Evolutionary conservation across 108 stramenopile genomes (phyloP).

Genomic region (Skeletonema menzelii): DNA sequence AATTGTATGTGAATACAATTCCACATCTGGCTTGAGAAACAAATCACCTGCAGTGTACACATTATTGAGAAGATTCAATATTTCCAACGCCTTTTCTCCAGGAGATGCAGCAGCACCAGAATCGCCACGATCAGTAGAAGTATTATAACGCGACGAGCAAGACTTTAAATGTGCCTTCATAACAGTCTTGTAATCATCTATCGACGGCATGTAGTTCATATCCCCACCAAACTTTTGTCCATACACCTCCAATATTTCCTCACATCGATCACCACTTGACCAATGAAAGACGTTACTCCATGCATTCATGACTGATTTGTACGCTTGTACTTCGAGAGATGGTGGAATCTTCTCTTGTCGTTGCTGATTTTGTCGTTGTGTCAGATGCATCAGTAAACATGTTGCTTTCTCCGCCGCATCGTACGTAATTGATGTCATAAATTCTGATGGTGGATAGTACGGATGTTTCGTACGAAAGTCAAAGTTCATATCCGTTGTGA

Average conservation of each 20-base stretch:
- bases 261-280: slow-evolving; percentile 25
- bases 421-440: slow-evolving; percentile 18
- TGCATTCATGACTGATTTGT: slow-evolving; percentile 30
- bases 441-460: slow-evolving; percentile 28
- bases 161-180: slow-evolving; percentile 26
- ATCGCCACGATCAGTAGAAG: too few relatives aligned
- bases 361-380: neutral
- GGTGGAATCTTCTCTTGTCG: slow-evolving; percentile 1
- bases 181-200: slow-evolving; percentile 39
- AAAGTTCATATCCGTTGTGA: slow-evolving; percentile 21
- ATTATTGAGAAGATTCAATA: slow-evolving; percentile 21
- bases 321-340: slow-evolving; percentile 23
- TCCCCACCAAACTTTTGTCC: slow-evolving; percentile 46
- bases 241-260: slow-evolving; percentile 31
- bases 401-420: slow-evolving; percentile 5
- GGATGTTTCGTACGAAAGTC: slow-evolving; percentile 27
- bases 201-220: slow-evolving; percentile 27
- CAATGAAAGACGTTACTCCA: slow-evolving; percentile 25
- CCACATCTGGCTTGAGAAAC: slow-evolving; percentile 37
- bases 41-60: slow-evolving; percentile 30
- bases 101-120: slow-evolving; percentile 10
- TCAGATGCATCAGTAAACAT: slow-evolving; percentile 12
- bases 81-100: slow-evolving; percentile 28
- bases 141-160: slow-evolving; percentile 14
- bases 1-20: slow-evolving; percentile 25